A percentile compares a stretch with the other conserved stretches of the same genome.
Evolutionary conservation across 495 filamentous ascomycete species (phyloP).

Genomic region (Hypomontagnella monticulosa): DNA sequence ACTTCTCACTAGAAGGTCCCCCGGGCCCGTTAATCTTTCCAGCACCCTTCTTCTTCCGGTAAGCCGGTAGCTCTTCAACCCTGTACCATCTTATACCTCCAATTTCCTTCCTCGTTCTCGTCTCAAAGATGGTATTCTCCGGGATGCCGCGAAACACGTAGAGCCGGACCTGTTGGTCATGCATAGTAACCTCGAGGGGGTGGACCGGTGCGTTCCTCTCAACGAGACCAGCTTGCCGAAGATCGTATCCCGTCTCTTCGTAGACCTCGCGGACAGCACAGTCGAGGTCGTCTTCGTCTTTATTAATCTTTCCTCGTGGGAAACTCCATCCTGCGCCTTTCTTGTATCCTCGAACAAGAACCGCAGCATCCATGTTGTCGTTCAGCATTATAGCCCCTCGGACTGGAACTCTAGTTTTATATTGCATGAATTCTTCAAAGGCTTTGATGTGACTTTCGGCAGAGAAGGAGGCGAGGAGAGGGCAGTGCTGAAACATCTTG

Average conservation of each 20-base stretch:
- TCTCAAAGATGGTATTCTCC: slow-evolving; percentile 85
- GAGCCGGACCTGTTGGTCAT: slow-evolving; percentile 89
- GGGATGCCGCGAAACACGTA: slow-evolving; percentile 91
- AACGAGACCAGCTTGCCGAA: slow-evolving; percentile 76
- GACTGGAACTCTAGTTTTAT: slow-evolving; percentile 94
- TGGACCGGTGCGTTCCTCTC: slow-evolving; percentile 73
- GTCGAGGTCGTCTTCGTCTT: slow-evolving; percentile 89
- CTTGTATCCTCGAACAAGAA: slow-evolving; percentile 97
- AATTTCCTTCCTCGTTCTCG: slow-evolving; percentile 94
- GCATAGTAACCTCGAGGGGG: slow-evolving; percentile 85
- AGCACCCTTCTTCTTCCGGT: slow-evolving; percentile 71
- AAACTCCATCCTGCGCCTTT: slow-evolving; percentile 97
- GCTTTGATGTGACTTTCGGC: slow-evolving; percentile 79
- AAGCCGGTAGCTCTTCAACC: slow-evolving; percentile 84
- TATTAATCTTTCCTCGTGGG: slow-evolving; percentile 95
- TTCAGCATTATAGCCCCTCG: slow-evolving; percentile 93
- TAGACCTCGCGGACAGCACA: slow-evolving; percentile 94
- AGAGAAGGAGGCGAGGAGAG: slow-evolving; percentile 82
- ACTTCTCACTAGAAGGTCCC: slow-evolving; percentile 79
- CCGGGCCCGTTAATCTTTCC: slow-evolving; percentile 61
- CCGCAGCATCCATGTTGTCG: slow-evolving; percentile 85
- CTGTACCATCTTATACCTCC: slow-evolving; percentile 95
- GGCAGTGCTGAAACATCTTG: slow-evolving; percentile 92
- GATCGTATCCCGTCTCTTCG: slow-evolving; percentile 93
- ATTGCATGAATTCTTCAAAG: slow-evolving; percentile 87